These are phyloP conservation scores for Claviceps digitariae DNA, from an alignment of 2,329 filamentous ascomycete genomes.

Conservation along the genomic window DNA sequence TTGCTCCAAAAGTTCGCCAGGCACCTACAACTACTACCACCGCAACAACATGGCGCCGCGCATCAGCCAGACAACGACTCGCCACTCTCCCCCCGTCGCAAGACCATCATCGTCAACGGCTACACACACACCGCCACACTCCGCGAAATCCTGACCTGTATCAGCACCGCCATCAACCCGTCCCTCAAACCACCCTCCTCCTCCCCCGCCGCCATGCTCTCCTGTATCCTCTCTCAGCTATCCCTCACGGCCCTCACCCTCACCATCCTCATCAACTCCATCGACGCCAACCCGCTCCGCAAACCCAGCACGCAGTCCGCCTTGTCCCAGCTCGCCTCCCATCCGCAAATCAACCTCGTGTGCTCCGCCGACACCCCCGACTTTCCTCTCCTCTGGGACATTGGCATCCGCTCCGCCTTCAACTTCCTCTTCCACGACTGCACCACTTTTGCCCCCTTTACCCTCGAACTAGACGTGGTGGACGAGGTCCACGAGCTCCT, in stretches of 20 bases:
- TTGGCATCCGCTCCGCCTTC: conserved; percentile 66
- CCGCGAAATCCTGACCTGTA: conserved; percentile 54
- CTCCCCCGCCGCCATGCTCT: conserved; percentile 55
- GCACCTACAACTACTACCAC: conserved; percentile 32
- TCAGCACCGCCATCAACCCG: conserved; percentile 50
- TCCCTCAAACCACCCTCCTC: conserved; percentile 38
- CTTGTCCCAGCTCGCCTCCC: conserved; percentile 62
- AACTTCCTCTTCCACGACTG: conserved; percentile 88
- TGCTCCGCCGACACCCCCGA: conserved; percentile 80
- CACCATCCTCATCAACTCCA: conserved; percentile 68
- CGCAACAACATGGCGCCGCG: neutral
- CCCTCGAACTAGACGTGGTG: conserved; percentile 65
- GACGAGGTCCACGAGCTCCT: conserved; percentile 83
- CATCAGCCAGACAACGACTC: conserved; percentile 17
- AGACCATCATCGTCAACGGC: conserved; percentile 75
- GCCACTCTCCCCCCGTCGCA: conserved; percentile 8
- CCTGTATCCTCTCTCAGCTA: conserved; percentile 50
- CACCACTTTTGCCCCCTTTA: conserved; percentile 72
- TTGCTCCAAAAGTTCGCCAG: conserved; percentile 65
- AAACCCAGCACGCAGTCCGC: conserved; percentile 55
- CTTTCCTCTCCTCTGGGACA: conserved; percentile 82
- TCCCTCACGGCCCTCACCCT: conserved; percentile 30
- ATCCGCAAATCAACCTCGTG: conserved; percentile 57
- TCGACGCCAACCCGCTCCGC: conserved; percentile 69
- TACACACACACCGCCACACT: conserved; percentile 55